Evolutionary conservation across 108 stramenopile species (phyloP), one percentile per base, ranked within the genome.

Genomic region (Bacterosira constricta): DNA sequence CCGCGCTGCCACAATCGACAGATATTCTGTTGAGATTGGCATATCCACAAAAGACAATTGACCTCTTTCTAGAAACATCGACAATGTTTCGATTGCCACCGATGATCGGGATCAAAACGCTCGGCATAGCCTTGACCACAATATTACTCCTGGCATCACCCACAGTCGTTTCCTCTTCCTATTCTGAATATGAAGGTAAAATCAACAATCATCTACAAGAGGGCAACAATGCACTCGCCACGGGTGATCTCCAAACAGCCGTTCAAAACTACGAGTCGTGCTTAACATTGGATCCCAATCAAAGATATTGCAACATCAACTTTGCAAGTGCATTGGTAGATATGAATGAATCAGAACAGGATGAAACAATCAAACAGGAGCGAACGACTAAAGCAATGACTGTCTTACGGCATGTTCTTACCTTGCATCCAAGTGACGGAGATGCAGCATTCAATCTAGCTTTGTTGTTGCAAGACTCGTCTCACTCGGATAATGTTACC

Each of bases 371-470:
- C 30, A 39, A 58, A 25, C 45, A 52, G 17, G 46, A 67, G 49
- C 50, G 63, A 20, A 25, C 30, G 26, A 18, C 51, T 6, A 63
- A 47, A 36, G 80, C 80, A 11, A 37, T 63, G 23, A 10, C 29
- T 21, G 29, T 69, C 38, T 52, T 77, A 30, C 51, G 60, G 46
- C 54, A 51, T 25, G 75, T 64, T 2, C 54, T 81, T 2, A 15
- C 8, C 0, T n/a, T 69, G 21, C 53, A 77, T 29, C 80, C 80
- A 23, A 42, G 52, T 8, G 75, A 81, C 21, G 72, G 72, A 21
- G 80, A 81, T 61, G 75, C 80, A 0, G 69, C 80, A 41, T 81
- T 81, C 80, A 83, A 83, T 47, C 78, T 83, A 11, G 82, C 78
- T 9, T 12, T 74, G 11, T 36, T 83, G 32, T 68, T 83, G 6